phyloP scores from a whole-genome alignment of 2,329 filamentous ascomycete species.

The Diaporthe capsici region DNA sequence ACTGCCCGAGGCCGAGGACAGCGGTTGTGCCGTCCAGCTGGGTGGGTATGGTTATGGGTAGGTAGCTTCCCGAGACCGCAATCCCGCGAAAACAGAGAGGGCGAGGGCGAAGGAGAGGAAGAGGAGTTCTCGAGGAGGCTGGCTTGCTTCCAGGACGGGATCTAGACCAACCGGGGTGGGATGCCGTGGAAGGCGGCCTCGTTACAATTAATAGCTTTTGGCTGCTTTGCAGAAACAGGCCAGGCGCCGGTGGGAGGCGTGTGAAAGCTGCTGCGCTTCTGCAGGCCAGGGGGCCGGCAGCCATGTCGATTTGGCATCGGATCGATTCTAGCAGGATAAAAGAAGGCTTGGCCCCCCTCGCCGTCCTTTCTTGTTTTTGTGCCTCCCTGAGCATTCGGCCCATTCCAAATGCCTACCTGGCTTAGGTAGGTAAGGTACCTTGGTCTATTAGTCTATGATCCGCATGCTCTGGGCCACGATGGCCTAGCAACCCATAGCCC shows the following conservation, averaged over 20 bases:
- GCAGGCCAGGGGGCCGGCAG: slow-evolving; percentile 20
- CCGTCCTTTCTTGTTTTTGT: slow-evolving; percentile 4
- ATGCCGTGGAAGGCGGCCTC: slow-evolving; percentile 14
- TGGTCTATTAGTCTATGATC: slow-evolving; percentile 30
- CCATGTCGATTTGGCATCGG: slow-evolving; percentile 26
- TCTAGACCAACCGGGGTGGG: slow-evolving; percentile 15
- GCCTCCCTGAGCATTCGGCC: slow-evolving; percentile 13
- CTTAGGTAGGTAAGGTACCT: not conserved
- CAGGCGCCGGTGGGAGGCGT: slow-evolving; percentile 14
- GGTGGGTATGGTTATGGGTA: not conserved
- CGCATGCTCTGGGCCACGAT: slow-evolving; percentile 7
- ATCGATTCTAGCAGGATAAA: slow-evolving; percentile 33
- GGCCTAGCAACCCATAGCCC: slow-evolving; percentile 8
- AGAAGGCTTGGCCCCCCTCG: slow-evolving; percentile 4
- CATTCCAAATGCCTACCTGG: slow-evolving; percentile 19
- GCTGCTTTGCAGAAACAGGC: not conserved
- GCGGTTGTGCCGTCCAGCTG: slow-evolving; percentile 26
- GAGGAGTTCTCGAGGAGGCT: not conserved
- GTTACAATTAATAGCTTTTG: slow-evolving; percentile 14
- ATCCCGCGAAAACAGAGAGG: not conserved
- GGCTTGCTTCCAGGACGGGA: slow-evolving; percentile 14
- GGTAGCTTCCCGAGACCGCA: slow-evolving; percentile 17
- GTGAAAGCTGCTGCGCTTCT: slow-evolving; percentile 5
- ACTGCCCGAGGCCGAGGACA: slow-evolving; percentile 21
- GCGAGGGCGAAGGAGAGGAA: not conserved